Evolutionary conservation across 345 rosid species (phyloP).

Genomic region (Xanthoceras sorbifolium): DNA sequence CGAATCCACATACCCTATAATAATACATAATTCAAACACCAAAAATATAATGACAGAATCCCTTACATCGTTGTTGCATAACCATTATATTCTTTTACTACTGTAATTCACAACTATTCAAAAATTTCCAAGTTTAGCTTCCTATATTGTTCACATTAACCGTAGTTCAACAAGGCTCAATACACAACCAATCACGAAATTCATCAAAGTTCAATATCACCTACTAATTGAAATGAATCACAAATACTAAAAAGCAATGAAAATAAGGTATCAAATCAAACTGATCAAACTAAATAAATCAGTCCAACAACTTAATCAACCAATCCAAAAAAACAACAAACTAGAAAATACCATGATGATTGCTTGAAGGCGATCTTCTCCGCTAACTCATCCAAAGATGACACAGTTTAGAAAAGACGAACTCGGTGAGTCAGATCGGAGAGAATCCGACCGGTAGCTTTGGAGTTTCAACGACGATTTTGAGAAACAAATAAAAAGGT

Average conservation of each 20-base stretch:
- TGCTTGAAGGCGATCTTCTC: slow-evolving; percentile 22
- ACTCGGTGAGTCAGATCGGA: slow-evolving; percentile 35
- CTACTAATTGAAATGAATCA: background rate
- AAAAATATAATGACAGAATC: background rate
- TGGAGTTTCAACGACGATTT: slow-evolving; percentile 2
- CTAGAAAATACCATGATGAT: slow-evolving; percentile 39
- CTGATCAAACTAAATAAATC: slow-evolving; percentile 5
- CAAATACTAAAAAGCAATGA: background rate
- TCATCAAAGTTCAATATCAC: slow-evolving; percentile 1
- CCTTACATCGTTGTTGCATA: background rate
- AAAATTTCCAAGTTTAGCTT: background rate
- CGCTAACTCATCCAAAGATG: slow-evolving; percentile 33
- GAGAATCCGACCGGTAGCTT: background rate
- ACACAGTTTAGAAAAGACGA: background rate
- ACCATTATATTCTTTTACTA: background rate
- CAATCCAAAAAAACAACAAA: background rate
- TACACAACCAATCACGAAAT: background rate
- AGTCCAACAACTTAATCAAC: background rate
- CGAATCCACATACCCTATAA: background rate
- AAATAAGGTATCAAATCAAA: background rate
- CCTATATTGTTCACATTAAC: background rate
- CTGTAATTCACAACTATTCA: background rate
- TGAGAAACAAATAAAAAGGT: background rate
- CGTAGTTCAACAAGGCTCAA: slow-evolving; percentile 4
- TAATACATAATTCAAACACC: background rate